These are phyloP conservation scores for Piper longum DNA, from an alignment of 164 flowering plant genomes.

Conservation along the genomic window DNA sequence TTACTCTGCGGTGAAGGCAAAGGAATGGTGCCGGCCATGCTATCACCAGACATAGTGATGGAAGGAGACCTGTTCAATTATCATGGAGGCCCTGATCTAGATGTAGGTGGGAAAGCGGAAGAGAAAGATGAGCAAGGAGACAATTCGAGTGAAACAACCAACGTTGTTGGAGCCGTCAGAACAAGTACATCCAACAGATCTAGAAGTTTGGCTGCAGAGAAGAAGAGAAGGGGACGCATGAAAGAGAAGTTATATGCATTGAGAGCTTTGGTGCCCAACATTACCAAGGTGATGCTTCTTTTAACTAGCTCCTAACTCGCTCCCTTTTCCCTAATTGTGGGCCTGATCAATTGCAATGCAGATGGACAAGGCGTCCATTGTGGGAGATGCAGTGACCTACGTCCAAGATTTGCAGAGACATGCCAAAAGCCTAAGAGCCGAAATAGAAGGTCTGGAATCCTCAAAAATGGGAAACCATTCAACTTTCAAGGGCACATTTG, in stretches of 20 bases:
- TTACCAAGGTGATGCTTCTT: conserved; percentile 46
- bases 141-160: conserved; percentile 31
- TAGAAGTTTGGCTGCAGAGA: conserved; percentile 55
- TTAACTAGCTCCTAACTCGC: too few relatives aligned
- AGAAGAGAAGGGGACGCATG: conserved; percentile 65
- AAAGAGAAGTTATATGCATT: conserved; percentile 77
- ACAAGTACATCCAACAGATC: conserved; percentile 19
- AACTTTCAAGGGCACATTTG: neutral
- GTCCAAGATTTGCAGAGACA: conserved; percentile 57
- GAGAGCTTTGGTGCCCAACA: conserved; percentile 79
- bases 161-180: conserved; percentile 12
- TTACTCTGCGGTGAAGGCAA: too few relatives aligned
- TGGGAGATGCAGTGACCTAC: conserved; percentile 70
- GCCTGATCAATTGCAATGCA: conserved; percentile 10
- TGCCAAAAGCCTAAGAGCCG: conserved; percentile 49
- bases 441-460: conserved; percentile 53
- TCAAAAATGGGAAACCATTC: conserved; percentile 14
- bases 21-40: neutral
- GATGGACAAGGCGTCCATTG: conserved; percentile 96
- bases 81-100: too few relatives aligned
- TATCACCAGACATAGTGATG: conserved; percentile 6
- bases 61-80: conserved; percentile 2
- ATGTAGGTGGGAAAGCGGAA: conserved; percentile 8
- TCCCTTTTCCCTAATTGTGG: too few relatives aligned
- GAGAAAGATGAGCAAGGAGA: conserved; percentile 17